Evolutionary conservation across 805 yeast species (phyloP).

Genomic region (Saccharomycopsis javanensis): DNA sequence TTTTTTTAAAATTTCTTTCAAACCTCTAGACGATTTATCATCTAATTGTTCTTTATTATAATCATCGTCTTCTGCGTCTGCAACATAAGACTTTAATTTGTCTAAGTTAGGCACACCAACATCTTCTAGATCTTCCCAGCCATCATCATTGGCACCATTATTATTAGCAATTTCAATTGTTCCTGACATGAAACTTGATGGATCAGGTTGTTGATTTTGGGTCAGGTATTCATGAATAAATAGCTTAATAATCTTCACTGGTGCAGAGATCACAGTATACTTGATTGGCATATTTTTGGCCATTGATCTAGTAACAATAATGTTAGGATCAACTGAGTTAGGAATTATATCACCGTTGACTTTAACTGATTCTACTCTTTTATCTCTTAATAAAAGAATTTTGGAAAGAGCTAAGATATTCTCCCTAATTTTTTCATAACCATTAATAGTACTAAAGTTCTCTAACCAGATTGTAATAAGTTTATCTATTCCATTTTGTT

Average conservation of each 20-base stretch:
- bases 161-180: conserved; percentile 25
- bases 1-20: conserved; percentile 30
- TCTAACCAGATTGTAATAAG: conserved; percentile 76
- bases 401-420: conserved; percentile 62
- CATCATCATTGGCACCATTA: conserved; percentile 41
- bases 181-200: conserved; percentile 25
- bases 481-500: conserved; percentile 37
- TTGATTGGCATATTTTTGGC: conserved; percentile 53
- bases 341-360: conserved; percentile 77
- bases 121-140: conserved; percentile 73
- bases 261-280: conserved; percentile 58
- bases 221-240: conserved; percentile 59
- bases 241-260: conserved; percentile 62
- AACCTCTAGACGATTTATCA: conserved; percentile 25
- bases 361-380: conserved; percentile 36
- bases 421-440: conserved; percentile 59
- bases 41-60: conserved; percentile 18
- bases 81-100: conserved; percentile 44
- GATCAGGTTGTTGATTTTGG: conserved; percentile 46
- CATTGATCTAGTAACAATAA: conserved; percentile 83
- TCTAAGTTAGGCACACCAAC: conserved; percentile 54
- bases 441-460: conserved; percentile 71
- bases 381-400: conserved; percentile 50
- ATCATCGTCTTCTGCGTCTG: conserved; percentile 13
- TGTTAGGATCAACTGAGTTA: conserved; percentile 36